phyloP scores from a whole-genome alignment of 768 basidiomycete genomes.

The Favolaschia claudopus region DNA sequence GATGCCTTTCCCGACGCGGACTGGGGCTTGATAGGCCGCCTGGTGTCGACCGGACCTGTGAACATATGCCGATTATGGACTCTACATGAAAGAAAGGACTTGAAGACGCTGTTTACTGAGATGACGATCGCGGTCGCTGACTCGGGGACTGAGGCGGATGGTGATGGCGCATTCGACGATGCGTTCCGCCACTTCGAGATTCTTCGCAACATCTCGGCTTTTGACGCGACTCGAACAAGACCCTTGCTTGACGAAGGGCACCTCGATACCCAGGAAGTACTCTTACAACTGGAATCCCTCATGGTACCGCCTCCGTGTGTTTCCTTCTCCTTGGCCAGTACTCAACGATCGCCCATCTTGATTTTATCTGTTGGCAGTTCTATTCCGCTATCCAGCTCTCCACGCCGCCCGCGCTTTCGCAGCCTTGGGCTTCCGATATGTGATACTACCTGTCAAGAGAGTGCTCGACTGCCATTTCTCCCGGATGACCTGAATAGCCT shows the following conservation, averaged over 20 bases:
- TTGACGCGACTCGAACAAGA: constrained; percentile 6
- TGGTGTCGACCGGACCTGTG: constrained; percentile 16
- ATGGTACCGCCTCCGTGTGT: constrained; percentile 16
- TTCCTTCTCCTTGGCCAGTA: neutral
- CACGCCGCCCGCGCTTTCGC: constrained; percentile 10
- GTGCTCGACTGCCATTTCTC: constrained; percentile 6
- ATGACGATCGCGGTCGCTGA: neutral
- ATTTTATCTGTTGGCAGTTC: neutral
- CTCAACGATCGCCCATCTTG: too few species aligned
- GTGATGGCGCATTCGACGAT: constrained; percentile 19
- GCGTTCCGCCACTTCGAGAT: constrained; percentile 19
- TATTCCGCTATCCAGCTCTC: neutral
- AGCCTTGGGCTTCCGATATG: constrained; percentile 11
- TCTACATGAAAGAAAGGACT: neutral
- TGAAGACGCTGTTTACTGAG: neutral
- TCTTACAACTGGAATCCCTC: constrained; percentile 2
- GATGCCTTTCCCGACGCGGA: neutral
- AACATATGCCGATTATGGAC: constrained; percentile 18
- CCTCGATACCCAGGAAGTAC: constrained; percentile 6
- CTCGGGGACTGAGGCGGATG: neutral
- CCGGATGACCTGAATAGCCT: constrained; percentile 12
- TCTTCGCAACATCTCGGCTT: constrained; percentile 14
- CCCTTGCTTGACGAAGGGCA: constrained; percentile 15
- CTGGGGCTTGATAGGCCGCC: neutral
- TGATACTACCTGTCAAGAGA: constrained; percentile 5